Evolutionary conservation across 2,329 filamentous ascomycete species (phyloP), one percentile per base, ranked within the genome.

Genomic region (Ceratocystis destructans): DNA sequence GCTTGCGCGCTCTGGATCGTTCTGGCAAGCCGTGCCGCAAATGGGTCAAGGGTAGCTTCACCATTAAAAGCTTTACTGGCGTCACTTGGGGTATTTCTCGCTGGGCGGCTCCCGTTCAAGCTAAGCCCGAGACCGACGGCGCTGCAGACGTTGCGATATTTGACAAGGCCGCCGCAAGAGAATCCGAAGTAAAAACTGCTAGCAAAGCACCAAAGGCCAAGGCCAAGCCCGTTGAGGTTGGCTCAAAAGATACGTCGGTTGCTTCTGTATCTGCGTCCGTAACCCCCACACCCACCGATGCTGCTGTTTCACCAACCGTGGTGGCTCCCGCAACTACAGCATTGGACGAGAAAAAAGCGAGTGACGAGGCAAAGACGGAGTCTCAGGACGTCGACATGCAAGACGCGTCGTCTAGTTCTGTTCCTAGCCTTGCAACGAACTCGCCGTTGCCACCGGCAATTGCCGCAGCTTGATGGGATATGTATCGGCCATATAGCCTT

Each of bases 1-100:
- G 90, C 64, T 86, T 99, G 62, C 90, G 94, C 66, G 93, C 94
- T 12, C 88, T 99, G 70, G 94, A 99, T 76, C 87, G 93, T 69
- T 88, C 88, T 6, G 93, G 93, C 70, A 89, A 93, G 73, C 92
- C 94, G 8, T 96, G 92, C 76, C 89, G 93, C 70, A 92, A 87
- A 75, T 99, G 94, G 94, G 81, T 85, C 74, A 89, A 87, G 75
- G 90, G 90, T 69, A 83, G 86, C 66, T 90, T 97, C 74, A 82
- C 81, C 62, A 79, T 97, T 71, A 96, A 96, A 80, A 96, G 87
- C 75, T 97, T 97, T 75, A 96, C 93, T 0, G 93, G 93, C 64
- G 83, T 90, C 17, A 73, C 83, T 41, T 96, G 92, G 91, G 84
- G 88, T 69, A 81, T 96, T 61, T 82, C 86, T 22, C 86, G 89